A percentile compares a stretch with the other conserved stretches of the same genome.
Conservation (phyloP, 2,329 filamentous ascomycete genomes). For the Aureobasidium sp. region DNA sequence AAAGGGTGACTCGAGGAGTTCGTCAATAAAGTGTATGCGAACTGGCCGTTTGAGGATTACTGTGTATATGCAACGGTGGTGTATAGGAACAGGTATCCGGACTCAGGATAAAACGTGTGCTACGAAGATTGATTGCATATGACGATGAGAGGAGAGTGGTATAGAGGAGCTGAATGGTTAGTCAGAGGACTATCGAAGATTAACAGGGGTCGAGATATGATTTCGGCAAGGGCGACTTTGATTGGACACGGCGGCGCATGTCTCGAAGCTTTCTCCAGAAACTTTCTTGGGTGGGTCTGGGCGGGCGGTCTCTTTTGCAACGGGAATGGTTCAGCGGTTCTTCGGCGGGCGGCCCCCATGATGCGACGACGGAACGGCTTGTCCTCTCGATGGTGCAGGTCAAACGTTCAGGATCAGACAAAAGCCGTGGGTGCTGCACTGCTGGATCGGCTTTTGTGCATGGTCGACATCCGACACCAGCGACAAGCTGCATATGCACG, state of each 20-base stretch:
- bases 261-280: slow-evolving; percentile 5
- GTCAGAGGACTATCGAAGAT: background rate
- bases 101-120: background rate
- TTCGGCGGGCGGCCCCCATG: background rate
- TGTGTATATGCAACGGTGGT: background rate
- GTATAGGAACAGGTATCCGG: background rate
- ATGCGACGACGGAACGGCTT: background rate
- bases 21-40: slow-evolving; percentile 11
- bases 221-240: background rate
- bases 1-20: background rate
- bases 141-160: background rate
- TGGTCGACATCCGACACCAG: background rate
- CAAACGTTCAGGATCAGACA: background rate
- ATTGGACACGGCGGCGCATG: background rate
- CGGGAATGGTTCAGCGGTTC: background rate
- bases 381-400: background rate
- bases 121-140: background rate
- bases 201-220: background rate
- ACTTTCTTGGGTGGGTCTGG: background rate
- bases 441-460: background rate
- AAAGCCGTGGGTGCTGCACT: background rate
- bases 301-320: background rate
- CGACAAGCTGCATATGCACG: slow-evolving; percentile 2
- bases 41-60: background rate
- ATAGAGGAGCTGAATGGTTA: background rate